Conservation (phyloP, 148 eudicot genomes). For the Arbutus unedo region DNA sequence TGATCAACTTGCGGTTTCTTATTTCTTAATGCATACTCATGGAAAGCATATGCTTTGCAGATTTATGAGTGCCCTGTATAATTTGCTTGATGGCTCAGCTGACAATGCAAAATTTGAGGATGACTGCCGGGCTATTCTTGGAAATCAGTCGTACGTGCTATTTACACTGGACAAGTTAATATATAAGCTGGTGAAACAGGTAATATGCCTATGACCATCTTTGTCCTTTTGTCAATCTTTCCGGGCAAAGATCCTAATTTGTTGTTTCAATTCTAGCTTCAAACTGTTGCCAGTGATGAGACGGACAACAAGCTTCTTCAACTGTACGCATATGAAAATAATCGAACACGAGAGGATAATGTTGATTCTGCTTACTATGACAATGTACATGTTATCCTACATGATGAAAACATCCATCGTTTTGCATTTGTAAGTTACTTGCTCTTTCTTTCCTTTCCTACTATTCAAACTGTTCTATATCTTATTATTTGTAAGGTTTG, state of each 20-base stretch:
- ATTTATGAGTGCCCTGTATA: constrained; percentile 69
- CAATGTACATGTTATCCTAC: constrained; percentile 78
- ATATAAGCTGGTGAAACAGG: constrained; percentile 94
- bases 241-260: constrained; percentile 8
- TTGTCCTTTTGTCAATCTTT: constrained; percentile 2
- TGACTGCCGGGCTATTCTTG: constrained; percentile 83
- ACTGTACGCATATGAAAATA: constrained; percentile 74
- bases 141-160: constrained; percentile 85
- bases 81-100: constrained; percentile 86
- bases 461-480: background rate
- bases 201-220: constrained; percentile 17
- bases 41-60: constrained; percentile 61
- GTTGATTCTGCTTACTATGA: constrained; percentile 83
- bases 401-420: constrained; percentile 88
- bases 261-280: constrained; percentile 55
- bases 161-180: constrained; percentile 95
- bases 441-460: background rate
- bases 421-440: constrained; percentile 67
- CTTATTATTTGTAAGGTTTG: constrained; percentile 5
- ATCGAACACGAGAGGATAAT: constrained; percentile 56
- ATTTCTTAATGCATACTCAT: constrained; percentile 5
- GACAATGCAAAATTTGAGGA: constrained; percentile 95
- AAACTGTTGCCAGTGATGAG: constrained; percentile 81
- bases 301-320: constrained; percentile 78
- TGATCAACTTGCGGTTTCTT: background rate